These are phyloP conservation scores for Aphanoascus verrucosus DNA, from an alignment of 2,329 filamentous ascomycete genomes.

Conservation along the genomic window DNA sequence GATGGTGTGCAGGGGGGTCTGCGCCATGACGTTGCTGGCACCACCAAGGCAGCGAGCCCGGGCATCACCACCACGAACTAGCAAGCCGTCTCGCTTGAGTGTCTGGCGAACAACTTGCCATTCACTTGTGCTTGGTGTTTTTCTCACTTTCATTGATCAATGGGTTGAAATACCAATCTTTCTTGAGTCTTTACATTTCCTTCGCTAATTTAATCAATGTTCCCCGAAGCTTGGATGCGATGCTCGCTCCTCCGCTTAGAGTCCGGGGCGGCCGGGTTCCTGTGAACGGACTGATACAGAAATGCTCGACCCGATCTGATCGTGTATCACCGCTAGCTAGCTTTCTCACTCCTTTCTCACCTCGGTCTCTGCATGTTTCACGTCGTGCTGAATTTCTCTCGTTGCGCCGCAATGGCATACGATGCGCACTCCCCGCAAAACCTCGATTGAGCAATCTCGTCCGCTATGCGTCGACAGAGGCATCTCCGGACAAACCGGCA, in stretches of 20 bases:
- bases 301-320: not conserved
- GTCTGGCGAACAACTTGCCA: too few relatives aligned
- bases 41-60: too few relatives aligned
- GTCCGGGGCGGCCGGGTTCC: not conserved
- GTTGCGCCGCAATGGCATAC: not conserved
- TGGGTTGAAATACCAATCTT: not conserved
- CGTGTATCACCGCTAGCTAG: not conserved
- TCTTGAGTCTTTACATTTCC: not conserved
- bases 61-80: too few relatives aligned
- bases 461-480: conserved; percentile 1
- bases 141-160: not conserved
- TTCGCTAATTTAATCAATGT: not conserved
- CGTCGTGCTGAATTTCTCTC: not conserved
- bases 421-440: not conserved
- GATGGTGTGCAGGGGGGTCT: too few relatives aligned
- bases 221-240: not conserved
- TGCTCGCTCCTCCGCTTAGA: conserved; percentile 1
- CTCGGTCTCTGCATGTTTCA: not conserved
- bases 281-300: not conserved
- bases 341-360: not conserved
- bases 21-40: too few relatives aligned
- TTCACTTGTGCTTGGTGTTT: not conserved
- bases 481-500: conserved; percentile 13
- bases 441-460: not conserved
- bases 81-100: too few relatives aligned